A percentile compares a stretch with the other conserved stretches of the same genome.
Evolutionary conservation across 2,329 filamentous ascomycete genomes (phyloP).

Genomic region (Pseudogymnoascus sp.): DNA sequence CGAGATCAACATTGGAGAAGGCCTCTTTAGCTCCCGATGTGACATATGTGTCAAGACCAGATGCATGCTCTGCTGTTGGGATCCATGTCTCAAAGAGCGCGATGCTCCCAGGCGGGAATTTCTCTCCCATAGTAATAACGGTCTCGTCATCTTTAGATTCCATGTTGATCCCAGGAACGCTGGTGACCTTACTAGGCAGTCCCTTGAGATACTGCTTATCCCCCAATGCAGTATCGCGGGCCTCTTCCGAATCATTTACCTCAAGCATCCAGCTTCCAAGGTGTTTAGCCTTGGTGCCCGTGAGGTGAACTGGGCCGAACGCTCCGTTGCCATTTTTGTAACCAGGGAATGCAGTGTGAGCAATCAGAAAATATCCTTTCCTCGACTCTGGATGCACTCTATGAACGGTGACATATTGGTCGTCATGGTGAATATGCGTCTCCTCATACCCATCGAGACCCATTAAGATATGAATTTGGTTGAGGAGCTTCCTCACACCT

Average conservation of each 20-base stretch:
- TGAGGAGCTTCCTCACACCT: constrained; percentile 82
- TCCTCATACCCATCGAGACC: constrained; percentile 90
- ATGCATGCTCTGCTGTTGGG: constrained; percentile 72
- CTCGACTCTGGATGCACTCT: constrained; percentile 85
- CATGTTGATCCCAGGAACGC: constrained; percentile 64
- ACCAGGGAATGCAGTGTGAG: constrained; percentile 90
- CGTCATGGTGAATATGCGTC: constrained; percentile 93
- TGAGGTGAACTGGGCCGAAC: constrained; percentile 70
- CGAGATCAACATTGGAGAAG: constrained; percentile 63
- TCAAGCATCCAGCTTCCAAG: constrained; percentile 89
- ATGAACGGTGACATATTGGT: constrained; percentile 93
- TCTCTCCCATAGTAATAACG: constrained; percentile 68
- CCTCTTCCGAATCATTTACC: constrained; percentile 68
- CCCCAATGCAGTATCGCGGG: constrained; percentile 52
- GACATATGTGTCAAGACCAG: constrained; percentile 77
- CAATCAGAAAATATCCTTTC: constrained; percentile 91
- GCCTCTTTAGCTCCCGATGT: constrained; percentile 72
- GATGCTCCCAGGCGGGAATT: constrained; percentile 89
- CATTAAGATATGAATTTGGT: constrained; percentile 92
- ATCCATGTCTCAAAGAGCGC: constrained; percentile 96
- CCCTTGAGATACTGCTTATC: constrained; percentile 70
- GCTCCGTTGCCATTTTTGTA: constrained; percentile 77
- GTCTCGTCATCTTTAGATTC: constrained; percentile 67
- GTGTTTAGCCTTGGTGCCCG: constrained; percentile 75
- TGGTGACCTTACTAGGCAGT: constrained; percentile 72